A percentile compares a stretch with the other conserved stretches of the same genome.
phyloP scores from a whole-genome alignment of 345 rosid species.

The Citrus glauca region DNA sequence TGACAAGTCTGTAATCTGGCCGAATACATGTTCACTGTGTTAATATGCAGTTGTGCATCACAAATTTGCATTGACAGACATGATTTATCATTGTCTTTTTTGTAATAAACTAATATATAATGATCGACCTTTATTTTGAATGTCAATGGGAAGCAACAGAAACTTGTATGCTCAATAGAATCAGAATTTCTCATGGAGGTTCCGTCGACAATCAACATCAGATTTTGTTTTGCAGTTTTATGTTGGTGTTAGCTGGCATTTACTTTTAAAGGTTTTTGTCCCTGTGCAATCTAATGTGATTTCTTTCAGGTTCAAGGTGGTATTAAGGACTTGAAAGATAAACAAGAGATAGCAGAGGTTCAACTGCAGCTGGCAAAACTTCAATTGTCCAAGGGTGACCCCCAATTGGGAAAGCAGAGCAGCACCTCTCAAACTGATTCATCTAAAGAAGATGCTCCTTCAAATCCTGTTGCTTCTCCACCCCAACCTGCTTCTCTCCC shows the following conservation, averaged over 20 bases:
- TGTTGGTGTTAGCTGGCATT: background rate
- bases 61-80: background rate
- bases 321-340: slow-evolving; percentile 48
- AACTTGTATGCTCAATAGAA: background rate
- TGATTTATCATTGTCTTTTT: background rate
- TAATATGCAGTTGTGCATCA: background rate
- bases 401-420: slow-evolving; percentile 23
- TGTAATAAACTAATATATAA: background rate
- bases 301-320: slow-evolving; percentile 41
- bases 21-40: background rate
- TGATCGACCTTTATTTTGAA: background rate
- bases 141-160: background rate
- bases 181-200: background rate
- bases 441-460: slow-evolving; percentile 10
- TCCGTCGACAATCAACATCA: too few relatives aligned
- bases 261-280: background rate
- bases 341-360: slow-evolving; percentile 54
- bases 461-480: slow-evolving; percentile 13
- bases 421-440: slow-evolving; percentile 20
- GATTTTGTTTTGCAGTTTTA: too few relatives aligned
- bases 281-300: background rate
- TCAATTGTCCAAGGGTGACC: slow-evolving; percentile 20
- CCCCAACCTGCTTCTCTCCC: slow-evolving; percentile 17
- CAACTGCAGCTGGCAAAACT: slow-evolving; percentile 38
- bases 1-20: background rate